phyloP scores from a whole-genome alignment of 2,329 filamentous ascomycete species.

The Paraconiothyrium brasiliense region DNA sequence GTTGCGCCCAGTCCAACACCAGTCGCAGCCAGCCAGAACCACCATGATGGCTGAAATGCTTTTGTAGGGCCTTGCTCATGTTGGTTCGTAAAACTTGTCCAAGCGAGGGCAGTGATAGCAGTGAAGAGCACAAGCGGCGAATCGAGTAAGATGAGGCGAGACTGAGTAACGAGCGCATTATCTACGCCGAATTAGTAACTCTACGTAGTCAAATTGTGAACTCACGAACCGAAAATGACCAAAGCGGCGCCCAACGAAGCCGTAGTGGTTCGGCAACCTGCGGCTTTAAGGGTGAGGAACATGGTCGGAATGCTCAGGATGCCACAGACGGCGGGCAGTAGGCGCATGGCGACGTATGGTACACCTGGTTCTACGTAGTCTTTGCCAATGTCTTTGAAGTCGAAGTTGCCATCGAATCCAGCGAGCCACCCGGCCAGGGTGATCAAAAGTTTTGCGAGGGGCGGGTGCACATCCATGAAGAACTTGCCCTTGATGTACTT shows the following conservation, averaged over 20 bases:
- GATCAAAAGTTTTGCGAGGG: slow-evolving; percentile 94
- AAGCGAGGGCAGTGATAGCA: slow-evolving; percentile 87
- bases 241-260: slow-evolving; percentile 83
- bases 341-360: slow-evolving; percentile 96
- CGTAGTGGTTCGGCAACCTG: slow-evolving; percentile 86
- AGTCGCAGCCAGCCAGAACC: slow-evolving; percentile 94
- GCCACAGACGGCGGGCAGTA: slow-evolving; percentile 90
- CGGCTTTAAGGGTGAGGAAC: slow-evolving; percentile 92
- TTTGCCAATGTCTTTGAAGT: slow-evolving; percentile 99
- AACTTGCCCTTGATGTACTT: slow-evolving; percentile 99
- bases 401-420: slow-evolving; percentile 93
- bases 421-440: slow-evolving; percentile 94
- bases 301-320: slow-evolving; percentile 89
- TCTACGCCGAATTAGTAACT: slow-evolving; percentile 63
- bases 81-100: slow-evolving; percentile 94
- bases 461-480: slow-evolving; percentile 99
- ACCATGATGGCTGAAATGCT: slow-evolving; percentile 91
- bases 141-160: slow-evolving; percentile 93
- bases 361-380: slow-evolving; percentile 95
- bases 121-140: slow-evolving; percentile 94
- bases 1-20: slow-evolving; percentile 90
- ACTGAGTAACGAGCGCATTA: slow-evolving; percentile 94
- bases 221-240: slow-evolving; percentile 81
- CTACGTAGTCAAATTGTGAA: neutral
- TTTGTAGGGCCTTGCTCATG: slow-evolving; percentile 90